Percentiles rank a stretch among this genome's conserved stretches.
These are phyloP conservation scores for Penicillium sp. DNA, from an alignment of 2,329 filamentous ascomycete species.

Conservation along the genomic window DNA sequence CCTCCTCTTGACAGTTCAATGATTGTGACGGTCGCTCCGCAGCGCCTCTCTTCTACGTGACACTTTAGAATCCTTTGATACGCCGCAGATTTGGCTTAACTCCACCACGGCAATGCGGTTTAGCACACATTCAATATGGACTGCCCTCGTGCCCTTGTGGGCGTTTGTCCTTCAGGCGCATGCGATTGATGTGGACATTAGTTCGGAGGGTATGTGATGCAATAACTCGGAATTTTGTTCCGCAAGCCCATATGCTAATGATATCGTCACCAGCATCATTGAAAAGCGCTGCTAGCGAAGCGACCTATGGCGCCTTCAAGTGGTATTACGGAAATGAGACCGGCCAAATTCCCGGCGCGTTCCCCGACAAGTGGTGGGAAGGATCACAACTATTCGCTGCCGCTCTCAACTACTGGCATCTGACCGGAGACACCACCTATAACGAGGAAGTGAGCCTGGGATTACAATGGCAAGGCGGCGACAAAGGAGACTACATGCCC, in stretches of 20 bases:
- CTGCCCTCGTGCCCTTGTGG: neutral
- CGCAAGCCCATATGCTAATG: neutral
- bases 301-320: slow-evolving; percentile 51
- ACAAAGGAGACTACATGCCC: slow-evolving; percentile 37
- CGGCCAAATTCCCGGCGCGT: slow-evolving; percentile 51
- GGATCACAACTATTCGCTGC: slow-evolving; percentile 67
- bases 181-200: neutral
- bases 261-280: slow-evolving; percentile 37
- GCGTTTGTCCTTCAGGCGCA: neutral
- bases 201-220: neutral
- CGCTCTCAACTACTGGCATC: slow-evolving; percentile 68
- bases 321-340: slow-evolving; percentile 55
- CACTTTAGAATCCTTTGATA: neutral
- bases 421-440: slow-evolving; percentile 63
- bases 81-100: neutral
- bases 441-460: slow-evolving; percentile 55
- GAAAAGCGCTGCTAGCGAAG: slow-evolving; percentile 41
- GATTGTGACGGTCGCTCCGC: neutral
- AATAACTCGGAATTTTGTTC: neutral
- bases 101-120: neutral
- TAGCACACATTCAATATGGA: neutral
- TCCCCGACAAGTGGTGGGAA: slow-evolving; percentile 77
- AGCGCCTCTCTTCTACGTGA: neutral
- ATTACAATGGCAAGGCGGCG: slow-evolving; percentile 34
- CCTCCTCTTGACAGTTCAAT: neutral